Percentiles rank a stretch among this genome's conserved stretches.
Conservation (phyloP, 768 basidiomycete species). For the Calocybe gangraenosa region DNA sequence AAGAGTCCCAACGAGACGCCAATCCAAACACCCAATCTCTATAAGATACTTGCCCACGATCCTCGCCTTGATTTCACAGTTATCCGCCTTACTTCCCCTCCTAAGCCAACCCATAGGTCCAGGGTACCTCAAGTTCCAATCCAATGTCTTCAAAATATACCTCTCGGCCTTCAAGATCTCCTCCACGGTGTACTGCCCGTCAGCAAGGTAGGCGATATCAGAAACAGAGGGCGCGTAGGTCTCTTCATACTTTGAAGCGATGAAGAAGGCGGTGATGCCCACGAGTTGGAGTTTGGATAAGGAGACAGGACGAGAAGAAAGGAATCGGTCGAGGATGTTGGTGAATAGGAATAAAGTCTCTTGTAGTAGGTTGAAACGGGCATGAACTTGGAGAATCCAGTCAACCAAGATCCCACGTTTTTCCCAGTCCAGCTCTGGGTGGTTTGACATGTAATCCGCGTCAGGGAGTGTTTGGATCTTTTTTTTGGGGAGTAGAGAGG, state of each 20-base stretch:
- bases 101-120: constrained; percentile 88
- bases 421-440: constrained; percentile 82
- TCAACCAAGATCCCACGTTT: constrained; percentile 88
- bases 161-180: constrained; percentile 89
- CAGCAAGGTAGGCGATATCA: constrained; percentile 78
- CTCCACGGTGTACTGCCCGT: constrained; percentile 68
- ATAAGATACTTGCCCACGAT: constrained; percentile 90
- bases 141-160: constrained; percentile 80
- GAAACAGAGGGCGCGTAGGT: constrained; percentile 81
- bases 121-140: constrained; percentile 83
- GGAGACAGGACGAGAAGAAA: constrained; percentile 68
- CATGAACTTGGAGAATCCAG: constrained; percentile 92
- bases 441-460: constrained; percentile 78
- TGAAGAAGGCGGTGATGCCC: constrained; percentile 82
- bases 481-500: not conserved
- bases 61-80: constrained; percentile 79
- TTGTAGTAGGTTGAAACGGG: constrained; percentile 77
- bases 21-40: constrained; percentile 82
- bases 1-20: constrained; percentile 65
- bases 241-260: constrained; percentile 92
- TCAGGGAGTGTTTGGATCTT: constrained; percentile 77
- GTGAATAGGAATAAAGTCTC: constrained; percentile 89
- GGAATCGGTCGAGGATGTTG: constrained; percentile 81
- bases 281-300: constrained; percentile 88
- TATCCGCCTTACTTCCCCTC: constrained; percentile 89